These are phyloP conservation scores for Eimeria acervulina DNA, from an alignment of 169 alveolate genomes.

Conservation along the genomic window DNA sequence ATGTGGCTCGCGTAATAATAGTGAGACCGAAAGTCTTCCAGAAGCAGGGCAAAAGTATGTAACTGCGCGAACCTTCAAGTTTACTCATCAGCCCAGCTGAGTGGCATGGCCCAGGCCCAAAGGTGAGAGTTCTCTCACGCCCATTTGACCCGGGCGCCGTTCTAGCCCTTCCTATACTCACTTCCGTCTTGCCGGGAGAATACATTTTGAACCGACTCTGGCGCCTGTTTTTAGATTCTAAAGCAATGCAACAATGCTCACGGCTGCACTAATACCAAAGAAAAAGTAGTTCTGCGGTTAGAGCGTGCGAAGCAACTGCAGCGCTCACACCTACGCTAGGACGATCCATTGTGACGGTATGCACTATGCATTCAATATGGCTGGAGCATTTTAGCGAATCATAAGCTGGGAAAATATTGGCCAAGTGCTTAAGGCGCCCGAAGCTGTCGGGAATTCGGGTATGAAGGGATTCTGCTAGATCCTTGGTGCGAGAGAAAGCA, in stretches of 20 bases:
- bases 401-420: not conserved
- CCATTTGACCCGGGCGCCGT: not conserved
- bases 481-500: not conserved
- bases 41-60: not conserved
- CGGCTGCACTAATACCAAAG: not conserved
- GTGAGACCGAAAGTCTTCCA: not conserved
- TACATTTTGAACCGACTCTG: not conserved
- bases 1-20: not conserved
- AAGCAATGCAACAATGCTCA: not conserved
- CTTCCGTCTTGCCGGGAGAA: not conserved
- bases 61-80: not conserved
- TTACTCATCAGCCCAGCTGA: not conserved
- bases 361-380: not conserved
- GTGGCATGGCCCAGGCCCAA: not conserved
- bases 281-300: not conserved
- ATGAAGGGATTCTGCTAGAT: not conserved
- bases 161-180: not conserved
- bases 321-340: not conserved
- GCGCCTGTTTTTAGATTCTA: too few relatives aligned
- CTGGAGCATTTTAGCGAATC: not conserved
- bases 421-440: not conserved
- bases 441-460: not conserved
- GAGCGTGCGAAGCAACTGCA: slow-evolving; percentile 26
- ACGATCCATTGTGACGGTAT: not conserved
- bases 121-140: not conserved